Evolutionary conservation across 305 asterid species (phyloP).

Genomic region (Rubia occidens): DNA sequence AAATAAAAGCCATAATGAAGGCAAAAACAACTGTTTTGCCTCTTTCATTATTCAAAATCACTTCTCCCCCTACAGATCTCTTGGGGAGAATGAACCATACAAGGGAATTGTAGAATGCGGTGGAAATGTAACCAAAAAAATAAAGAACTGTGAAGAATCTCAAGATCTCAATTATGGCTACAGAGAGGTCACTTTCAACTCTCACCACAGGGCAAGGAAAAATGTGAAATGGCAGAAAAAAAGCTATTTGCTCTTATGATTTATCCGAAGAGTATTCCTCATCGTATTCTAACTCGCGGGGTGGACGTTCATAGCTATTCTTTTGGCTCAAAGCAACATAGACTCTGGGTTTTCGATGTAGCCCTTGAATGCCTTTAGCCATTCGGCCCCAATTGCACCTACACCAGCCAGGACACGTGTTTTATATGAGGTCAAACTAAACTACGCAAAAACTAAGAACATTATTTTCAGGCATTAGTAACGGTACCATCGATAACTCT

Average conservation of each 20-base stretch:
- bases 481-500: constrained; percentile 74
- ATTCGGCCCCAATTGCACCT: constrained; percentile 95
- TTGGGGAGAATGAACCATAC: not conserved
- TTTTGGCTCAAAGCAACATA: constrained; percentile 50
- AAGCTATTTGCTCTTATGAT: not conserved
- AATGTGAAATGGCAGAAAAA: not conserved
- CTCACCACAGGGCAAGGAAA: constrained; percentile 5
- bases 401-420: constrained; percentile 5
- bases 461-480: not conserved
- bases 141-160: not conserved
- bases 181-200: constrained; percentile 3
- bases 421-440: not conserved
- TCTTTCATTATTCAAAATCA: constrained; percentile 31
- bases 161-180: not conserved
- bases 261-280: not conserved
- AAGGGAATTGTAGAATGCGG: not conserved
- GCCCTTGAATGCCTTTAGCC: constrained; percentile 92
- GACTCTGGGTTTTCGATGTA: constrained; percentile 85
- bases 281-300: not conserved
- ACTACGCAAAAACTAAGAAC: not conserved
- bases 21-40: constrained; percentile 16
- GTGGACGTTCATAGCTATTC: not conserved
- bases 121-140: not conserved
- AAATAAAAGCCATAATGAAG: constrained; percentile 3
- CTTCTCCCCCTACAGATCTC: constrained; percentile 11